phyloP scores from a whole-genome alignment of 345 rosid genomes.

The Citrus cavaleriei region DNA sequence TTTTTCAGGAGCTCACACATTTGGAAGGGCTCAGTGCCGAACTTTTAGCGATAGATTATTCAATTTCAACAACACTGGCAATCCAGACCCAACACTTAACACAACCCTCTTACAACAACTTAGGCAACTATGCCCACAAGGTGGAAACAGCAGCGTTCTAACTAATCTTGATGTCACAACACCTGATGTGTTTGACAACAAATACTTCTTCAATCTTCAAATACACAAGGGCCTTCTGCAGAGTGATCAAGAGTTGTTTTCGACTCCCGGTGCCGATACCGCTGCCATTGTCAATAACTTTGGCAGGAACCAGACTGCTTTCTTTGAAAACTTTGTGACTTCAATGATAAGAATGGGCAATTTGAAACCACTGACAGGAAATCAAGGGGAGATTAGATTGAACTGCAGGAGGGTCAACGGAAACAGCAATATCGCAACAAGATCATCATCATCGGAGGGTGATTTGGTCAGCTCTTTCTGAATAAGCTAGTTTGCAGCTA shows the following conservation, averaged over 20 bases:
- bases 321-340: conserved; percentile 49
- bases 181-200: conserved; percentile 47
- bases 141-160: conserved; percentile 30
- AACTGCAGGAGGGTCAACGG: conserved; percentile 50
- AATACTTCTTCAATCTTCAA: conserved; percentile 52
- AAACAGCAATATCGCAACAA: neutral
- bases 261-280: conserved; percentile 45
- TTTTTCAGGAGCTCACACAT: conserved; percentile 59
- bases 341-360: conserved; percentile 74
- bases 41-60: conserved; percentile 34
- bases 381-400: conserved; percentile 50
- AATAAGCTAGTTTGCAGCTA: neutral
- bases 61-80: conserved; percentile 38
- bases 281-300: conserved; percentile 34
- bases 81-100: conserved; percentile 52
- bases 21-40: conserved; percentile 50
- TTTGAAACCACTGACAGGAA: conserved; percentile 44
- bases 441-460: neutral
- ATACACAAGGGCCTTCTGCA: conserved; percentile 44
- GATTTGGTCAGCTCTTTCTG: conserved; percentile 13
- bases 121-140: conserved; percentile 46
- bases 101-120: conserved; percentile 35
- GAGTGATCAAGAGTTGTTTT: conserved; percentile 57
- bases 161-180: conserved; percentile 49
- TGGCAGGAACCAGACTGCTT: conserved; percentile 38